These are phyloP conservation scores for Dactylellina cionopaga DNA, from an alignment of 2,329 filamentous ascomycete genomes.

Conservation along the genomic window DNA sequence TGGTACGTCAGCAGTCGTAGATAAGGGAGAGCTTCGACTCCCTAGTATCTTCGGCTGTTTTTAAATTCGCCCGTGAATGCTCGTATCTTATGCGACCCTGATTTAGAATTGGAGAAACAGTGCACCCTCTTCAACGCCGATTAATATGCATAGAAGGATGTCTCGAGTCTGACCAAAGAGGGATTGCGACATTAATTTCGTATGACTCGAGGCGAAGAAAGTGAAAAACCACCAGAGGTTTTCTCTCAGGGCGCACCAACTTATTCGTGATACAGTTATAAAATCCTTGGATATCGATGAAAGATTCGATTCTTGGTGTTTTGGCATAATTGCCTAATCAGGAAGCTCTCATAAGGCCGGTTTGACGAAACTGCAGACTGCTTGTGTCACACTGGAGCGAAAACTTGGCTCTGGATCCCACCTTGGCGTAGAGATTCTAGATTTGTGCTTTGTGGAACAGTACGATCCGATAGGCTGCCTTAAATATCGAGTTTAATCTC, in stretches of 20 bases:
- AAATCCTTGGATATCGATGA: conserved; percentile 7
- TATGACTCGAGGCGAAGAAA: conserved; percentile 26
- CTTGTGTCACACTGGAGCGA: not conserved
- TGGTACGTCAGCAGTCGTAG: no score
- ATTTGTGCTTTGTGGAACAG: conserved; percentile 4
- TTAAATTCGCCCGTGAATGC: no score
- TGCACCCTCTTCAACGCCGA: no score
- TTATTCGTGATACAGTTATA: not conserved
- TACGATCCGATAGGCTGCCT: conserved; percentile 13
- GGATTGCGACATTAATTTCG: conserved; percentile 1
- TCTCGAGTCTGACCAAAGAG: conserved; percentile 27
- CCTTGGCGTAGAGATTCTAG: conserved; percentile 21
- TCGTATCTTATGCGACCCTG: no score
- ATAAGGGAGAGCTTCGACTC: no score
- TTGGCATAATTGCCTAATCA: conserved; percentile 47
- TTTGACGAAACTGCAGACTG: conserved; percentile 7
- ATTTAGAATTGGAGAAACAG: no score
- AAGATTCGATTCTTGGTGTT: conserved; percentile 37
- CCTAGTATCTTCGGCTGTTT: no score
- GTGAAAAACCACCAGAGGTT: not conserved
- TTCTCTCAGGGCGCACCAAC: not conserved
- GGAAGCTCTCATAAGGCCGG: conserved; percentile 2
- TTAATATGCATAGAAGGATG: not conserved
- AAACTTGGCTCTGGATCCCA: no score
- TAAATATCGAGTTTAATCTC: no score